These are phyloP conservation scores for Bremia lactucae DNA, from an alignment of 352 stramenopile species.

Conservation along the genomic window DNA sequence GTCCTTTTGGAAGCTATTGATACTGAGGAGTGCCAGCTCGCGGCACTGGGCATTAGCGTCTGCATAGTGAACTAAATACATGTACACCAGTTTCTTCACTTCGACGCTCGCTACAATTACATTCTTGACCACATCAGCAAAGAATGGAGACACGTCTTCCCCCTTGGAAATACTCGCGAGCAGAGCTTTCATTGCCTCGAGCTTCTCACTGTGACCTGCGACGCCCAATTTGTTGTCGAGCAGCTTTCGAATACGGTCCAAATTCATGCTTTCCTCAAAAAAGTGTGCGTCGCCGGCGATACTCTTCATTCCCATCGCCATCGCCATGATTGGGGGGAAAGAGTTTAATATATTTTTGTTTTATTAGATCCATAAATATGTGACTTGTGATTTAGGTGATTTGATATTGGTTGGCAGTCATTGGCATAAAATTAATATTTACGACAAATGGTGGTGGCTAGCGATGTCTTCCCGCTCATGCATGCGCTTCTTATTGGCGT, in stretches of 20 bases:
- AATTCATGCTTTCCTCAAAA: conserved; percentile 95
- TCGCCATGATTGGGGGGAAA: conserved; percentile 10
- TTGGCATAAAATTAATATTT: no score
- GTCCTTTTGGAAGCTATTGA: conserved; percentile 99
- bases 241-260: conserved; percentile 78
- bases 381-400: no score
- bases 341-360: no score
- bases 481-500: conserved; percentile 48
- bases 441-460: conserved; percentile 54
- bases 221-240: conserved; percentile 86
- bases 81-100: conserved; percentile 99
- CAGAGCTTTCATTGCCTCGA: conserved; percentile 97
- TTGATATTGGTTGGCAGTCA: no score
- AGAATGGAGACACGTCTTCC: conserved; percentile 96
- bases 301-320: conserved; percentile 38
- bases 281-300: conserved; percentile 91
- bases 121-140: conserved; percentile 95
- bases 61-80: conserved; percentile 98
- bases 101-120: conserved; percentile 90
- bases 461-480: conserved; percentile 70
- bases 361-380: no score
- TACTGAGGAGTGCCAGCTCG: conserved; percentile 93
- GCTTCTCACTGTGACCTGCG: conserved; percentile 77
- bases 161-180: conserved; percentile 95
- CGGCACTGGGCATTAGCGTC: conserved; percentile 91